These are phyloP conservation scores for Iberis amara DNA, from an alignment of 441 rosid genomes.

Conservation along the genomic window DNA sequence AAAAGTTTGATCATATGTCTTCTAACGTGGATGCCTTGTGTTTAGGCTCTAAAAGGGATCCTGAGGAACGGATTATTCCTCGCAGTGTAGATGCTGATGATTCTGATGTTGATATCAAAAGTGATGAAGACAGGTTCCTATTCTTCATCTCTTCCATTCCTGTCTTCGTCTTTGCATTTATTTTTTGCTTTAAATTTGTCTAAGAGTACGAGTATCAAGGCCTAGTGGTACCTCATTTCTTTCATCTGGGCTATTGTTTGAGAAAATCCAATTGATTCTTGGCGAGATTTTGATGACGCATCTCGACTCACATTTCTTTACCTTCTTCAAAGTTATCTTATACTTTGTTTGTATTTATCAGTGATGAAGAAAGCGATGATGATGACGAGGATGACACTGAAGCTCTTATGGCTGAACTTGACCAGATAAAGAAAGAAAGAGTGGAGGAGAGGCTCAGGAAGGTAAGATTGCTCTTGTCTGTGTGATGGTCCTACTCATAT, in stretches of 20 bases:
- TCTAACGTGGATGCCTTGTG: constrained; percentile 22
- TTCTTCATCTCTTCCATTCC: background rate
- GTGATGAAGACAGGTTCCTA: constrained; percentile 69
- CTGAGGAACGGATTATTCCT: constrained; percentile 72
- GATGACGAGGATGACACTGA: constrained; percentile 91
- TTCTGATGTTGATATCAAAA: constrained; percentile 79
- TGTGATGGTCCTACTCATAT: constrained; percentile 1
- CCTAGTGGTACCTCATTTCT: no score
- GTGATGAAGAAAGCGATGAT: constrained; percentile 45
- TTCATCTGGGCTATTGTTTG: no score
- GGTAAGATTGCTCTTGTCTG: constrained; percentile 36
- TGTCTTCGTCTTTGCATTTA: background rate
- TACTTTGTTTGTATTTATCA: constrained; percentile 22
- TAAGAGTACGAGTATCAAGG: background rate
- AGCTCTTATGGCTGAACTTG: constrained; percentile 93
- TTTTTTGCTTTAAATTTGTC: constrained; percentile 4
- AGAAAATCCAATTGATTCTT: background rate
- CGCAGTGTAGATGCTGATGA: constrained; percentile 93
- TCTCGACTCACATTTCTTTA: background rate
- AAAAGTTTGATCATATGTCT: background rate
- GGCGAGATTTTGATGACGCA: background rate
- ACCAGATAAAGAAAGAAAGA: constrained; percentile 90
- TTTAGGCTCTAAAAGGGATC: constrained; percentile 63
- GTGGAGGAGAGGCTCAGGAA: constrained; percentile 84
- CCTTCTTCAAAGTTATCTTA: background rate